Percentiles rank a stretch among this genome's conserved stretches.
These are phyloP conservation scores for Teratosphaeria gauchensis DNA, from an alignment of 2,329 filamentous ascomycete species.

Conservation along the genomic window DNA sequence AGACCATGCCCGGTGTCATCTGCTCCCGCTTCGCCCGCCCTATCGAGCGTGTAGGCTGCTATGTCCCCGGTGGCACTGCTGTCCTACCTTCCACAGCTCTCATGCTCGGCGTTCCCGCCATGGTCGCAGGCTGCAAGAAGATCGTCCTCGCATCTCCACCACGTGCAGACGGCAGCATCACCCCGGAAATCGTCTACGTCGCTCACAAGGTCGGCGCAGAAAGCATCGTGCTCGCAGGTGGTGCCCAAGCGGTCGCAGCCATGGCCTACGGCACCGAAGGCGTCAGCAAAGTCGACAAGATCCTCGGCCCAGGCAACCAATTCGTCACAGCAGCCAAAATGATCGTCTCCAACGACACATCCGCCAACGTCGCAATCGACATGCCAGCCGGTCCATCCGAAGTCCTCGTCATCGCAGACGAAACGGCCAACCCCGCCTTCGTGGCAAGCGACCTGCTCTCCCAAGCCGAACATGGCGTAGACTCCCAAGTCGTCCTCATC, in stretches of 20 bases:
- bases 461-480: slow-evolving; percentile 92
- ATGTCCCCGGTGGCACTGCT: slow-evolving; percentile 90
- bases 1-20: slow-evolving; percentile 95
- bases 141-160: slow-evolving; percentile 91
- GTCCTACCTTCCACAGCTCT: slow-evolving; percentile 95
- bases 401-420: slow-evolving; percentile 90
- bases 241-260: slow-evolving; percentile 88
- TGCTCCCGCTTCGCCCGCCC: slow-evolving; percentile 88
- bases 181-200: slow-evolving; percentile 93
- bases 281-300: slow-evolving; percentile 96
- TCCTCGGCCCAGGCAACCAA: slow-evolving; percentile 92
- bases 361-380: slow-evolving; percentile 88
- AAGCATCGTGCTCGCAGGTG: slow-evolving; percentile 89
- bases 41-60: slow-evolving; percentile 92
- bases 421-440: slow-evolving; percentile 79
- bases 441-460: slow-evolving; percentile 90
- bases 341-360: slow-evolving; percentile 95
- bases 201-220: slow-evolving; percentile 95
- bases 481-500: slow-evolving; percentile 89
- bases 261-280: slow-evolving; percentile 96
- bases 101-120: slow-evolving; percentile 95
- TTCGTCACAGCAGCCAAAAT: slow-evolving; percentile 99
- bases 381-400: slow-evolving; percentile 98
- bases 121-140: slow-evolving; percentile 92
- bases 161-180: slow-evolving; percentile 77